These are phyloP conservation scores for Hygrocybe punicea DNA, from an alignment of 768 basidiomycete genomes.

Conservation along the genomic window DNA sequence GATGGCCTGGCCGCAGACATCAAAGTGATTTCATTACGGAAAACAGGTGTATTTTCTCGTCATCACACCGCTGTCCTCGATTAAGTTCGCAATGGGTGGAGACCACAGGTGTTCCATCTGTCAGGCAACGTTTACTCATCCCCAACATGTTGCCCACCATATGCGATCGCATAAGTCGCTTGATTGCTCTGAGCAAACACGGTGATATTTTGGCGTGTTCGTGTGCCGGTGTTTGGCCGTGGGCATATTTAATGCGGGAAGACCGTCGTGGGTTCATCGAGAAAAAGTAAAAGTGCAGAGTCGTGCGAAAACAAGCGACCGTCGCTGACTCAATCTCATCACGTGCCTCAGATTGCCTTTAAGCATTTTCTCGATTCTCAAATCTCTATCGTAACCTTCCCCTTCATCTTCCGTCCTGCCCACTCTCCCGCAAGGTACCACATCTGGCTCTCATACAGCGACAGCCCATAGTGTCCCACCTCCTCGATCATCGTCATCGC, in stretches of 20 bases:
- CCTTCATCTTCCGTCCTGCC: slow-evolving; percentile 80
- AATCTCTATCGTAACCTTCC: slow-evolving; percentile 76
- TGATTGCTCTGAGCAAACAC: not conserved
- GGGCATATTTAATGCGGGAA: too few species aligned
- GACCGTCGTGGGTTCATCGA: too few species aligned
- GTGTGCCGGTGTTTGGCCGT: too few species aligned
- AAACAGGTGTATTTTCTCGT: too few species aligned
- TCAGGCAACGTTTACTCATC: slow-evolving; percentile 81
- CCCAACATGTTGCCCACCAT: slow-evolving; percentile 85
- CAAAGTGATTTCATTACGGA: too few species aligned
- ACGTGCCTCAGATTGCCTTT: too few species aligned
- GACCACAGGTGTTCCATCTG: slow-evolving; percentile 88
- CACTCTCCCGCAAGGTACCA: slow-evolving; percentile 77
- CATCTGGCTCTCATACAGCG: slow-evolving; percentile 85
- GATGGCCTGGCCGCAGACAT: too few species aligned
- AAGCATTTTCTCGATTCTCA: slow-evolving; percentile 25
- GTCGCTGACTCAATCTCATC: too few species aligned
- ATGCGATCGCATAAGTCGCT: slow-evolving; percentile 74
- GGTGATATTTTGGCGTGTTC: not conserved
- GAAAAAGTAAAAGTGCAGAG: too few species aligned
- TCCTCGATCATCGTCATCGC: slow-evolving; percentile 37
- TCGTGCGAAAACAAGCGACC: too few species aligned
- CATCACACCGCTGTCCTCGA: not conserved
- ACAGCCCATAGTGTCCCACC: slow-evolving; percentile 57
- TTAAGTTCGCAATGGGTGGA: slow-evolving; percentile 54